Percentiles rank a stretch among this genome's conserved stretches.
phyloP scores from a whole-genome alignment of 192 early-diverging fungal species.

The Coemansia sp. region DNA sequence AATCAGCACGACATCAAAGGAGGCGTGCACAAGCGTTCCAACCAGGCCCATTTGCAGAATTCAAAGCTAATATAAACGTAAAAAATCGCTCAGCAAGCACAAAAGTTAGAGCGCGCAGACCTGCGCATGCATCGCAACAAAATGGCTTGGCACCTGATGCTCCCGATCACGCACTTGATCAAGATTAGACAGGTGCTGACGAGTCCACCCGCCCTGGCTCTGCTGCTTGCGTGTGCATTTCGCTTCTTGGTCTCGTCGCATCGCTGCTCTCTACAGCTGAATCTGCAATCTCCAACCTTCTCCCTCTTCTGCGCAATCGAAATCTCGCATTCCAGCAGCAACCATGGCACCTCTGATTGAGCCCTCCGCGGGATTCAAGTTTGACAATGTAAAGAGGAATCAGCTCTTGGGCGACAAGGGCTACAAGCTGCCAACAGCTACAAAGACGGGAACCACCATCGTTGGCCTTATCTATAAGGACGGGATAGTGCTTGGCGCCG shows the following conservation, averaged over 20 bases:
- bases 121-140: neutral
- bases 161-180: conserved; percentile 13
- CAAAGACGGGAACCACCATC: conserved; percentile 98
- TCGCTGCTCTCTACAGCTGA: neutral
- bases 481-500: conserved; percentile 93
- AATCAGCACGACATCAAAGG: conserved; percentile 44
- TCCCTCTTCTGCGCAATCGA: neutral
- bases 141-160: neutral
- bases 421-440: conserved; percentile 76
- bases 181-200: conserved; percentile 20
- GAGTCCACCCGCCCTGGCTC: neutral
- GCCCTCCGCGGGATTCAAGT: conserved; percentile 48
- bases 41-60: conserved; percentile 37
- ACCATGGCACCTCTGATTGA: conserved; percentile 33
- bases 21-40: conserved; percentile 39
- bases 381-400: conserved; percentile 69
- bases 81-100: neutral
- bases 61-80: neutral
- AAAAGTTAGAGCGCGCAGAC: neutral
- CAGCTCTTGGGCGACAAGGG: conserved; percentile 76
- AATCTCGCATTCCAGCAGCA: neutral
- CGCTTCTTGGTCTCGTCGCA: neutral
- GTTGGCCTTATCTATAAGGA: conserved; percentile 94
- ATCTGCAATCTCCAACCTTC: neutral
- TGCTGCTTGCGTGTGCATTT: conserved; percentile 12